These are phyloP conservation scores for Cytospora leucostoma DNA, from an alignment of 2,329 filamentous ascomycete species.

Conservation along the genomic window DNA sequence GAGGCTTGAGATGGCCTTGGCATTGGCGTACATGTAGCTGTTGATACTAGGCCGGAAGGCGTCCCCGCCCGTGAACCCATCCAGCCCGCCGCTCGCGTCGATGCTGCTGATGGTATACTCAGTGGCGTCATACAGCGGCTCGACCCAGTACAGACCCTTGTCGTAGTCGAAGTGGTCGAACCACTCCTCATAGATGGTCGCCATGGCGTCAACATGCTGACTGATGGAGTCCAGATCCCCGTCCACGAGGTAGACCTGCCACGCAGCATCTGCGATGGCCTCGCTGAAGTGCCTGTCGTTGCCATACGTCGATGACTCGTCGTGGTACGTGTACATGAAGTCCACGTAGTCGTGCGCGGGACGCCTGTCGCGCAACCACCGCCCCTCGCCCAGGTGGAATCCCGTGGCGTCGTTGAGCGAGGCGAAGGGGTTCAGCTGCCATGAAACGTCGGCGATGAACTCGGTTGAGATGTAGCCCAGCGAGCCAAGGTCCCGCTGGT, in stretches of 20 bases:
- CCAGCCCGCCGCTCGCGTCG: slow-evolving; percentile 42
- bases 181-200: slow-evolving; percentile 41
- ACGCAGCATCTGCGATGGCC: slow-evolving; percentile 44
- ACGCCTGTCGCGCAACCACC: slow-evolving; percentile 47
- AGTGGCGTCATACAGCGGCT: slow-evolving; percentile 45
- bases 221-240: slow-evolving; percentile 39
- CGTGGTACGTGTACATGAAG: slow-evolving; percentile 42
- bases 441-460: slow-evolving; percentile 46
- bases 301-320: slow-evolving; percentile 27
- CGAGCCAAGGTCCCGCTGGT: slow-evolving; percentile 45
- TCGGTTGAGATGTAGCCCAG: slow-evolving; percentile 48
- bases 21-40: slow-evolving; percentile 47
- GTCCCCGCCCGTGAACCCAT: slow-evolving; percentile 44
- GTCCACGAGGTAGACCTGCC: slow-evolving; percentile 44
- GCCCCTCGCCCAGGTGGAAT: slow-evolving; percentile 46
- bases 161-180: slow-evolving; percentile 41
- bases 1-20: slow-evolving; percentile 42
- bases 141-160: slow-evolving; percentile 46
- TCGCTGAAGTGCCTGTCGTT: slow-evolving; percentile 47
- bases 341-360: slow-evolving; percentile 46
- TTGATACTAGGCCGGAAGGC: slow-evolving; percentile 48
- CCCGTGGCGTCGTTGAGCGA: slow-evolving; percentile 47
- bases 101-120: slow-evolving; percentile 49
- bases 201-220: slow-evolving; percentile 39
- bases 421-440: slow-evolving; percentile 45